phyloP scores from a whole-genome alignment of 352 stramenopile genomes.

The Globisporangium cederbergense region DNA sequence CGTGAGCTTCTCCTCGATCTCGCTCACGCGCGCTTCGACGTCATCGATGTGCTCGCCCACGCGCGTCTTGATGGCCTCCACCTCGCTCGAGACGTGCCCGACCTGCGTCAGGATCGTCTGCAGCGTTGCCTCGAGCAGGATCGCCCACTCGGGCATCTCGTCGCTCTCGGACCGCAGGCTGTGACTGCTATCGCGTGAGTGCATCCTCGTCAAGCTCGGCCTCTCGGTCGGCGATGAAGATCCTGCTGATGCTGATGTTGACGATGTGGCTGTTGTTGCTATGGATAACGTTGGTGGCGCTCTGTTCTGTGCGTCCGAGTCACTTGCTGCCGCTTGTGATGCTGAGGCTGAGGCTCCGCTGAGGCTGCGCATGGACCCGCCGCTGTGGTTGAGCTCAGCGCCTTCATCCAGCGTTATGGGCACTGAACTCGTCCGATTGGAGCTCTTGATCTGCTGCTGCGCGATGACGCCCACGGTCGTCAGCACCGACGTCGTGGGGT shows the following conservation, averaged over 20 bases:
- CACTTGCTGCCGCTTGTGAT: not conserved
- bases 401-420: not conserved
- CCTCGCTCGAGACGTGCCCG: slow-evolving; percentile 43
- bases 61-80: slow-evolving; percentile 45
- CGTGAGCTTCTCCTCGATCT: slow-evolving; percentile 45
- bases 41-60: slow-evolving; percentile 40
- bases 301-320: not conserved
- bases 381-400: not conserved
- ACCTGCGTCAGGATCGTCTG: slow-evolving; percentile 56
- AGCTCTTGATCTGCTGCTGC: slow-evolving; percentile 4
- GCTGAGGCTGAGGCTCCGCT: not conserved
- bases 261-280: slow-evolving; percentile 5
- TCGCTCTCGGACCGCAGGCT: slow-evolving; percentile 11
- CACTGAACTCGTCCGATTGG: not conserved
- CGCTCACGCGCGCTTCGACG: slow-evolving; percentile 32
- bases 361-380: slow-evolving; percentile 1
- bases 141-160: slow-evolving; percentile 43
- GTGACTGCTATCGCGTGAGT: slow-evolving; percentile 4
- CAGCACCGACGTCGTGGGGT: not conserved
- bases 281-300: not conserved
- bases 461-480: not conserved
- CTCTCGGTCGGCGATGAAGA: not conserved
- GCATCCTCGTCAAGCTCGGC: not conserved
- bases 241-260: not conserved
- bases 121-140: slow-evolving; percentile 47